These are phyloP conservation scores for Tricholomella constricta DNA, from an alignment of 768 basidiomycete species.

Conservation along the genomic window DNA sequence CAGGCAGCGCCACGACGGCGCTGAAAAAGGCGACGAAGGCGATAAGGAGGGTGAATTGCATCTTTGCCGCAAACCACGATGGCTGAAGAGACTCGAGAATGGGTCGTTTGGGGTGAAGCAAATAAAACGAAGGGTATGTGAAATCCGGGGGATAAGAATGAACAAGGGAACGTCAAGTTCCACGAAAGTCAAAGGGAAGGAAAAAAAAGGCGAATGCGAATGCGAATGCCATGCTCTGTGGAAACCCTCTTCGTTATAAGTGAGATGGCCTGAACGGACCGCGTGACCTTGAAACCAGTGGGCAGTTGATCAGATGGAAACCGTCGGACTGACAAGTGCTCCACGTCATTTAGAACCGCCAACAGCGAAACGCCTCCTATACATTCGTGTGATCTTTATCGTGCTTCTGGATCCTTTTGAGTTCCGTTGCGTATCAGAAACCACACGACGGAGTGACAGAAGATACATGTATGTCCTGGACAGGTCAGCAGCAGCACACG, in stretches of 20 bases:
- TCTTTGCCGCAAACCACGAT: neutral
- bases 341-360: neutral
- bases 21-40: conserved; percentile 5
- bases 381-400: neutral
- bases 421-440: too few relatives aligned
- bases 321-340: neutral
- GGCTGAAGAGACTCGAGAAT: neutral
- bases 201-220: neutral
- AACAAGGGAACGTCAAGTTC: conserved; percentile 19
- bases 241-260: neutral
- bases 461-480: too few relatives aligned
- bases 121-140: too few relatives aligned
- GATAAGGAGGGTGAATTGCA: conserved; percentile 15
- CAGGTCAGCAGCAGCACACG: too few relatives aligned
- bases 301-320: neutral
- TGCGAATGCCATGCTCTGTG: too few relatives aligned
- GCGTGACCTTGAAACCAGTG: neutral
- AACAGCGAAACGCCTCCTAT: neutral
- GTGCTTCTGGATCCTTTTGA: too few relatives aligned
- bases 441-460: too few relatives aligned
- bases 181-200: conserved; percentile 1
- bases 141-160: too few relatives aligned
- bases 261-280: neutral
- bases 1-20: conserved; percentile 11
- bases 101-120: neutral